A percentile compares a stretch with the other conserved stretches of the same genome.
Evolutionary conservation across 2,329 filamentous ascomycete species (phyloP).

Genomic region (Ceratocystis destructans): DNA sequence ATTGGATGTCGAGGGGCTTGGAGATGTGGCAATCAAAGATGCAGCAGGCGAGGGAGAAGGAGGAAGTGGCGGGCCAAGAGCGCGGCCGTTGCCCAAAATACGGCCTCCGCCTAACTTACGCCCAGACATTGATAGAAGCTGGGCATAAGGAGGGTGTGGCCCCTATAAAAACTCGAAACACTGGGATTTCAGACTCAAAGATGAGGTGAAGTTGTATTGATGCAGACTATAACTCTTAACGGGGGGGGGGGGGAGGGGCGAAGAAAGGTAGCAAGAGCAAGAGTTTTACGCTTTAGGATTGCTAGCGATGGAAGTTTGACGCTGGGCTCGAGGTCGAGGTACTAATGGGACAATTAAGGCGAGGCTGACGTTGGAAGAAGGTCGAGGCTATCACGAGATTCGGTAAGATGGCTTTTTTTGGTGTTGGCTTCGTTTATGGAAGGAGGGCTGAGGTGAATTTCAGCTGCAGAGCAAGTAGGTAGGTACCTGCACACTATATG

Average conservation of each 20-base stretch:
- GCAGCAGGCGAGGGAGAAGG: constrained; percentile 31
- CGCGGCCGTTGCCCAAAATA: constrained; percentile 75
- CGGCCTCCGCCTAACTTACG: constrained; percentile 85
- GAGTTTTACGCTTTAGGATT: too few relatives aligned
- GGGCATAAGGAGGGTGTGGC: constrained; percentile 10
- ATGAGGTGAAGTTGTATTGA: background rate
- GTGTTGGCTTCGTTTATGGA: background rate
- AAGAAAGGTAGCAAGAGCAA: too few relatives aligned
- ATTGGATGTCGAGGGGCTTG: constrained; percentile 8
- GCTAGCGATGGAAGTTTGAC: too few relatives aligned
- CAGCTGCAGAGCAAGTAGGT: background rate
- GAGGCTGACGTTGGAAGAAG: background rate
- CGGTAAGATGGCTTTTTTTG: background rate
- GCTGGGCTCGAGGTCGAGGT: too few relatives aligned
- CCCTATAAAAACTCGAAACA: background rate
- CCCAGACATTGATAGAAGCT: constrained; percentile 48
- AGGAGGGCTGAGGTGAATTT: background rate
- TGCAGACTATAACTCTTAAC: background rate
- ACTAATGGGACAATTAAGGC: background rate
- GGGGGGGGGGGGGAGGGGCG: background rate
- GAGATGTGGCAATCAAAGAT: constrained; percentile 21
- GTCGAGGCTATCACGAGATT: background rate
- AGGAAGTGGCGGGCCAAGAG: constrained; percentile 50
- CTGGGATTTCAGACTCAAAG: background rate
- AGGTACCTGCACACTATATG: background rate